Evolutionary conservation across 306 rosid species (phyloP), one percentile per base, ranked within the genome.

Genomic region (Acacia confusa): DNA sequence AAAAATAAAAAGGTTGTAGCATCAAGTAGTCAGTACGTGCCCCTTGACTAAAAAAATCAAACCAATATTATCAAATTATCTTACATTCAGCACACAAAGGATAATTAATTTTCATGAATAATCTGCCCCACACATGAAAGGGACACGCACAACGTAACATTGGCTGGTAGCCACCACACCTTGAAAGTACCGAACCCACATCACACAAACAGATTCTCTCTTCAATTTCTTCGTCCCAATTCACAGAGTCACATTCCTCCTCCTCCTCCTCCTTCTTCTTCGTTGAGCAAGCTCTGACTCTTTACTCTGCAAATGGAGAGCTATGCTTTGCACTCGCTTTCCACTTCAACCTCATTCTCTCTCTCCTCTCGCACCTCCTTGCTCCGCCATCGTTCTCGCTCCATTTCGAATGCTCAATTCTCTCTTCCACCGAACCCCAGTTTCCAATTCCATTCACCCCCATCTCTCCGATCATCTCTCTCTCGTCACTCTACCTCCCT

Each of bases 261-360:
- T 7, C 61, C 28, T 44, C 3, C 44, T 7, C 9, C 45, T 16
- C 24, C 66, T 60, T 3, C 9, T 57, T 58, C 24, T 20, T 12
- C 44, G 43, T 63, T 43, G 40, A 47, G 17, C 82, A 67, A 14
- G 36, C 63, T 58, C 80, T 47, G 15, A 2, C 12, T 45, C 15
- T 14, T 14, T 67, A 38, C 45, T 22, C 78, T 55, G 22, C 15
- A 84, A 81, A 89, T 89, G 92, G 92, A 86, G 90, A 87, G 90
- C 83, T 60, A 85, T 8, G 90, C 88, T 66, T 82, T 86, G 15
- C 85, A 84, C 68, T 81, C 88, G 10, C 88, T 75, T 82, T 88
- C 90, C 77, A 32, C 82, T 63, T 67, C 94, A 34, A 48, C 83
- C 30, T 34, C 91, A 24, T 82, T 84, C 38, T 69, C 90, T 16